Conservation (phyloP, 768 basidiomycete species). For the Psilocybe cyanescens region DNA sequence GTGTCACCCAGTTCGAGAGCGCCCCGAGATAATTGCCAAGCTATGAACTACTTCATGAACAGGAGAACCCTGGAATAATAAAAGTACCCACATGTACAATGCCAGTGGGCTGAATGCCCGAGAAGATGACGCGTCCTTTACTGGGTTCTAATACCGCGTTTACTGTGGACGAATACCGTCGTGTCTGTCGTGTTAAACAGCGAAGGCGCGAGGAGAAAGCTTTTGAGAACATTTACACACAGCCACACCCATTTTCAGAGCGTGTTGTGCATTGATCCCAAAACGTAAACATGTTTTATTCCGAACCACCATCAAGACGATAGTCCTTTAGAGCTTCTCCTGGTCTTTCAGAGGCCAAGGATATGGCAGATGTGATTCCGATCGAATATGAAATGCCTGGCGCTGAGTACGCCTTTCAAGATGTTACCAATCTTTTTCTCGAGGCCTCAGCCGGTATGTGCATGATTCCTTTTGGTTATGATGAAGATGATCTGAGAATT, state of each 20-base stretch:
- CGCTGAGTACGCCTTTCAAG: conserved; percentile 58
- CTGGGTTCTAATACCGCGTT: background rate
- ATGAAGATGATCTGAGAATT: conserved; percentile 2
- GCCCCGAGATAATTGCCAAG: conserved; percentile 95
- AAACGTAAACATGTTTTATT: conserved; percentile 23
- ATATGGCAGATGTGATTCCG: conserved; percentile 16
- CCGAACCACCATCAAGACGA: conserved; percentile 17
- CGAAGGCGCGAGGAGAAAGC: conserved; percentile 9
- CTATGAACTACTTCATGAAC: conserved; percentile 39
- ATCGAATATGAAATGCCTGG: conserved; percentile 49
- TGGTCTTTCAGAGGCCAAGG: conserved; percentile 11
- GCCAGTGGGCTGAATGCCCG: conserved; percentile 94
- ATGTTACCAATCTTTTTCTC: conserved; percentile 64
- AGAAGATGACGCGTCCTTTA: conserved; percentile 62
- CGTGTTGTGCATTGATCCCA: conserved; percentile 9
- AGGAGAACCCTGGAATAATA: background rate
- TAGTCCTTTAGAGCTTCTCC: background rate
- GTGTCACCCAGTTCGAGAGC: conserved; percentile 83
- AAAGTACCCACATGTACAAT: conserved; percentile 75
- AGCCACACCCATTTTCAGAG: conserved; percentile 32
- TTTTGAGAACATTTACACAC: conserved; percentile 28
- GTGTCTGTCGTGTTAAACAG: conserved; percentile 18
- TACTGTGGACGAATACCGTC: conserved; percentile 22
- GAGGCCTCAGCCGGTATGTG: conserved; percentile 65
- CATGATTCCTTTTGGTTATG: background rate